Evolutionary conservation across 2,329 filamentous ascomycete species (phyloP).

Genomic region (Ceratocystis smalleyi): DNA sequence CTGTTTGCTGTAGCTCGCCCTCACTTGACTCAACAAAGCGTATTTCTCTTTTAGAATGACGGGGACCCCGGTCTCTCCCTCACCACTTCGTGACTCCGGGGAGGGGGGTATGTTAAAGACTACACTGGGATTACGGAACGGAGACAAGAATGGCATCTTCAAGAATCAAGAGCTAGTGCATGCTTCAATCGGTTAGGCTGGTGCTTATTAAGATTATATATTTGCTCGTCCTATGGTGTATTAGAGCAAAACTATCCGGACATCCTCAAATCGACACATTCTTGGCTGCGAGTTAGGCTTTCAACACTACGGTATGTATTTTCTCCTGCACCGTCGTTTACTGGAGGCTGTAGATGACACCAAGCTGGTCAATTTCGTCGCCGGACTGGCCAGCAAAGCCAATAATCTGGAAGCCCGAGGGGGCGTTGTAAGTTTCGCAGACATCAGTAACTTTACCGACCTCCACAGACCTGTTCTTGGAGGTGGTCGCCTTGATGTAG

Average conservation of each 20-base stretch:
- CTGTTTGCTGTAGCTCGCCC: background rate
- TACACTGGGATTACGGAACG: background rate
- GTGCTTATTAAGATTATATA: no score
- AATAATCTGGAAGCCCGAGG: slow-evolving; percentile 36
- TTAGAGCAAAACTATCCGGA: no score
- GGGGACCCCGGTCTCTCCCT: background rate
- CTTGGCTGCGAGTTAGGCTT: background rate
- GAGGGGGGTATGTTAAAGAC: no score
- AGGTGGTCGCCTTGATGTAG: slow-evolving; percentile 39
- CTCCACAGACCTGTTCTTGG: slow-evolving; percentile 30
- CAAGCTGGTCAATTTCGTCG: slow-evolving; percentile 41
- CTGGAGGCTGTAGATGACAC: slow-evolving; percentile 31
- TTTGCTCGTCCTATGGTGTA: no score
- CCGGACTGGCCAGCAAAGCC: slow-evolving; percentile 38
- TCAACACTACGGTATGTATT: background rate
- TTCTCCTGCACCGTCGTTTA: slow-evolving; percentile 18
- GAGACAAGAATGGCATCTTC: background rate
- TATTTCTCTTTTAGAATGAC: background rate
- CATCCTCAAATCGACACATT: background rate
- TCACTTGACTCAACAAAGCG: background rate
- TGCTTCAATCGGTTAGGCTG: no score
- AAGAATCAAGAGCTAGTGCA: no score
- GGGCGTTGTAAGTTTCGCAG: slow-evolving; percentile 32
- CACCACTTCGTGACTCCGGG: background rate
- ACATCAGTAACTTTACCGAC: slow-evolving; percentile 32